These are phyloP conservation scores for Triticum turgidum DNA, from an alignment of 176 grass and related monocot species.

Conservation along the genomic window DNA sequence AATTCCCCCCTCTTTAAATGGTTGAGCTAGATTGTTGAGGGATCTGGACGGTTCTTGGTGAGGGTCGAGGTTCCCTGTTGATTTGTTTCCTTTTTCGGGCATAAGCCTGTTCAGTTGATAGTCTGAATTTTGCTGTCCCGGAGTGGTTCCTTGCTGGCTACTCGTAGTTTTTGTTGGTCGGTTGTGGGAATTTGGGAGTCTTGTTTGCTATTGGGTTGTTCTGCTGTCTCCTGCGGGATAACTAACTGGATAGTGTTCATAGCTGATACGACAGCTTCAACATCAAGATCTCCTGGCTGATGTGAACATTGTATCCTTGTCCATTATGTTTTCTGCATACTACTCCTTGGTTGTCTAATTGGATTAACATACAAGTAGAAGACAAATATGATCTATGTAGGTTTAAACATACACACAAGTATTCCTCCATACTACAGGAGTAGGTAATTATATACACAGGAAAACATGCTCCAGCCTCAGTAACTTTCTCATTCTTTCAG, in stretches of 20 bases:
- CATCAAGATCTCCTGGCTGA: neutral
- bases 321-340: neutral
- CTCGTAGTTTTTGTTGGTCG: neutral
- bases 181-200: neutral
- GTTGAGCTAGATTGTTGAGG: neutral
- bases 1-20: too few species aligned
- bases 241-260: neutral
- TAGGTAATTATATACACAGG: too few species aligned
- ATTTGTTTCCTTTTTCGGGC: too few species aligned
- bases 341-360: neutral
- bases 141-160: too few species aligned
- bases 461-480: too few species aligned
- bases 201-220: neutral
- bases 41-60: neutral
- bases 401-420: too few species aligned
- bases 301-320: conserved; percentile 8
- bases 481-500: too few species aligned
- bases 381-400: neutral
- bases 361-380: neutral
- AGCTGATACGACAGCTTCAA: neutral
- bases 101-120: neutral
- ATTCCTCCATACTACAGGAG: too few species aligned
- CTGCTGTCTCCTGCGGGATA: neutral
- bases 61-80: neutral
- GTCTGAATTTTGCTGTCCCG: neutral